Percentiles rank a stretch among this genome's conserved stretches.
These are phyloP conservation scores for Fennellomyces sp. DNA, from an alignment of 371 early-diverging fungal species.

Conservation along the genomic window DNA sequence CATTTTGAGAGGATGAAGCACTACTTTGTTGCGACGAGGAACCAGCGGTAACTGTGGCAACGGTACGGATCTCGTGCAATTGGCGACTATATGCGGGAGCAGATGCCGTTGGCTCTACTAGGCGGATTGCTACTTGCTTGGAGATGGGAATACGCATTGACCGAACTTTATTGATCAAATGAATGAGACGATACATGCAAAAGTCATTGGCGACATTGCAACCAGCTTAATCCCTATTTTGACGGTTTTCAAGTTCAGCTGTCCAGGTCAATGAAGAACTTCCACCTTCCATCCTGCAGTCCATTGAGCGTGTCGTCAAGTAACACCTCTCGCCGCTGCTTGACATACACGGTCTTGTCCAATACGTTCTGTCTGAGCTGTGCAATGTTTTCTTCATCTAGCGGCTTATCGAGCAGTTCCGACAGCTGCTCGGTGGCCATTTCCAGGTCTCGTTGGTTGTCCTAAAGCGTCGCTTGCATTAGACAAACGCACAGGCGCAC, in stretches of 20 bases:
- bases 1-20: no score
- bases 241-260: no score
- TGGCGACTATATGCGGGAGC: background rate
- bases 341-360: conserved; percentile 86
- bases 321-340: conserved; percentile 74
- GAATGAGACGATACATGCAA: background rate
- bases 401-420: conserved; percentile 86
- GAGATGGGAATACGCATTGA: background rate
- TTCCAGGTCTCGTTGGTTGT: conserved; percentile 96
- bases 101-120: background rate
- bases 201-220: no score
- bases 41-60: no score
- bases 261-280: conserved; percentile 26
- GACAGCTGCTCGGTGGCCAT: conserved; percentile 93
- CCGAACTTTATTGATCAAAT: background rate
- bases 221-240: no score
- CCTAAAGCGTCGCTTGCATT: no score
- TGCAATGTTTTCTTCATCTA: conserved; percentile 76
- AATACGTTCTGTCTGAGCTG: conserved; percentile 80
- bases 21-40: no score
- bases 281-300: conserved; percentile 77
- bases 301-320: conserved; percentile 84
- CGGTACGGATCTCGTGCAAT: background rate
- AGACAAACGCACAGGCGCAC: background rate
- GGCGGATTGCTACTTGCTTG: background rate